Base-by-base conservation (phyloP, 805 yeast genomes). In the Yarrowia bubula region DNA sequence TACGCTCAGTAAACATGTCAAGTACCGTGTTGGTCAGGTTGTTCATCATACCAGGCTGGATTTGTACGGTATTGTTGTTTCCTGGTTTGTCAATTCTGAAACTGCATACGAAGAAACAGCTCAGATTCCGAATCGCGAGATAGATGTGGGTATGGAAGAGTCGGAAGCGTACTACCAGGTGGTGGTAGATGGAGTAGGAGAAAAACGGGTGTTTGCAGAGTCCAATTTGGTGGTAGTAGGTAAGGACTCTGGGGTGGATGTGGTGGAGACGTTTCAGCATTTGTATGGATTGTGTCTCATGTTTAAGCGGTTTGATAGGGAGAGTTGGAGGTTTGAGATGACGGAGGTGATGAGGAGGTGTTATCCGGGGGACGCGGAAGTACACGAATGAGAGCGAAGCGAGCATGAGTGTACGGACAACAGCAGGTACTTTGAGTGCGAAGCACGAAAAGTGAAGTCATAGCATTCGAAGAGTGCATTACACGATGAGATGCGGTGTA, bases 81-180 rank as follows among this genome's bases (percentile, higher is more conserved):
- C 61, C 31, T 55, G 61, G 61, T 55, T 39, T 31, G 61, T 31
- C 31, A 55, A 55, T 38, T 55, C 61, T 8, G 61, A 55, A 31
- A 39, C 61, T 1, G 61, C 61, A 0, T 55, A 55, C 17, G 61
- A 55, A 17, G 61, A 55, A 41, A 55, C 61, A 7, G 47, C 61
- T 5, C 61, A 55, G 31, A 38, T 55, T 15, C 61, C 61, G 3
- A 55, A 55, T 28, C 38, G 61, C 17, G 61, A 55, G 31, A 55
- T 35, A 5, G 61, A 55, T 11, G 61, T 55, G 8, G 61, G 61
- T 3, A 55, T 39, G 47, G 47, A 41, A 7, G 61, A 55, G 47
- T 55, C 61, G 4, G 61, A 55, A 9, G 61, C 61, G 9, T 55
- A 55, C 42, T 55, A 55, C 61, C 46, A 55, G 13, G 61, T 55